Base-by-base conservation (phyloP, 805 yeast genomes). In the Yamadazyma sp. region DNA sequence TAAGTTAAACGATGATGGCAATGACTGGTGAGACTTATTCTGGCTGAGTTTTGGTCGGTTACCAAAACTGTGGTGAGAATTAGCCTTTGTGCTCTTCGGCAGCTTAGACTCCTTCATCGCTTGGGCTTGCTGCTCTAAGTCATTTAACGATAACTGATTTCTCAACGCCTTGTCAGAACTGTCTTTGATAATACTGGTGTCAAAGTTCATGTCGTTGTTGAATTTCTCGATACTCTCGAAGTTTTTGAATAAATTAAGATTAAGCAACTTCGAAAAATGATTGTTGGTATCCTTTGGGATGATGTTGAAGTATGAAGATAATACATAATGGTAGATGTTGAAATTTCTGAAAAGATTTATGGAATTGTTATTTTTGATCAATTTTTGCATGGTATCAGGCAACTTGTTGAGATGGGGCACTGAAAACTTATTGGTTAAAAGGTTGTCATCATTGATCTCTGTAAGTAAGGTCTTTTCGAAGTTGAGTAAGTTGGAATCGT, bases 241-340 rank as follows among this genome's bases (percentile, higher is more conserved):
- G 30, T 56, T 60, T 40, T 67, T 67, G 32, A 64, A 54, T 32
- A 68, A 52, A 46, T 68, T 65, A 27, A 67, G 47, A 13, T 52
- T 59, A 13, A 68, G 44, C n/a, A 68, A 45, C 9, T 57, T 55
- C 9, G 60, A 45, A 43, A 59, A 68, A 52, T 68, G 73, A 38
- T 65, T 67, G 40, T 65, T 60, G 14, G 56, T 42, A 6, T 49
- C 52, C 7, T 37, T 29, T 1, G 71, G 71, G 13, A 60, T 51
- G 23, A 50, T 42, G 38, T 68, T 68, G 36, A 49, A 60, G 47
- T 68, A 68, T 42, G 71, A 67, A 5, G 70, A 61, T 23, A 57
- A 47, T 62, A 64, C 59, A 51, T 67, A 68, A 42, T 64, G 67
- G 41, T 54, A 65, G 16, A 64, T 45, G 19, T 55, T 48, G 38